Percentiles rank a stretch among this genome's conserved stretches.
Evolutionary conservation across 208 protist species (phyloP).

Genomic region (Leishmania arabica): DNA sequence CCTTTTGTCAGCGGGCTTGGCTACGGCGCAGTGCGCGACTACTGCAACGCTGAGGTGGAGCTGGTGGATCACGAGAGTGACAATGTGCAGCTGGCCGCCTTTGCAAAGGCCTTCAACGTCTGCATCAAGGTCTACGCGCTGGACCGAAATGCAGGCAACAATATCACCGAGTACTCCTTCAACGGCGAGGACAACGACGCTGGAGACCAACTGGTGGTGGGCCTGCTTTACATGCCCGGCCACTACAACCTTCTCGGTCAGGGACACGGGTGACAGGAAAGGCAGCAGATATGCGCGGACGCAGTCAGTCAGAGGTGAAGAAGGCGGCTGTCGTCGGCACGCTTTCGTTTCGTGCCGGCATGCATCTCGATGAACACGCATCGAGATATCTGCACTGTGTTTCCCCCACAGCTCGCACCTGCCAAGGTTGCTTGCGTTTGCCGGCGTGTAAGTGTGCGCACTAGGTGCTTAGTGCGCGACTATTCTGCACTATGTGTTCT

Average conservation of each 20-base stretch:
- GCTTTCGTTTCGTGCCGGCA: not conserved
- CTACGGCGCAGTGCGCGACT: constrained; percentile 59
- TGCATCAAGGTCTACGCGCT: constrained; percentile 58
- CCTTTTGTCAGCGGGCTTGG: constrained; percentile 76
- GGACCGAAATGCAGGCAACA: constrained; percentile 41
- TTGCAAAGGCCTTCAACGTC: constrained; percentile 64
- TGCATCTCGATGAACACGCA: not conserved
- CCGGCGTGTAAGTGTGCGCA: not conserved
- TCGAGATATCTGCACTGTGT: not conserved
- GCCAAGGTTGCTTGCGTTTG: not conserved
- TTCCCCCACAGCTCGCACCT: not conserved
- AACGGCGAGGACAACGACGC: constrained; percentile 19
- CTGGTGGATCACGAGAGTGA: constrained; percentile 79
- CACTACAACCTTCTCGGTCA: constrained; percentile 79
- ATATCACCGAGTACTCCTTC: constrained; percentile 36
- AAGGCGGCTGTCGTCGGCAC: not conserved
- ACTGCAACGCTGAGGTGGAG: constrained; percentile 79
- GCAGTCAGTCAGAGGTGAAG: not conserved
- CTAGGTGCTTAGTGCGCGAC: not conserved
- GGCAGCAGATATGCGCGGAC: not conserved
- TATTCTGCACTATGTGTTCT: not conserved
- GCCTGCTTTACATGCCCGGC: constrained; percentile 77
- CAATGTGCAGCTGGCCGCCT: constrained; percentile 77
- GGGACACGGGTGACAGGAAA: not conserved
- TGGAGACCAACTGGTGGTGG: constrained; percentile 14